Base-by-base conservation (phyloP, 2,329 filamentous ascomycete genomes). In the Nemania sp. region DNA sequence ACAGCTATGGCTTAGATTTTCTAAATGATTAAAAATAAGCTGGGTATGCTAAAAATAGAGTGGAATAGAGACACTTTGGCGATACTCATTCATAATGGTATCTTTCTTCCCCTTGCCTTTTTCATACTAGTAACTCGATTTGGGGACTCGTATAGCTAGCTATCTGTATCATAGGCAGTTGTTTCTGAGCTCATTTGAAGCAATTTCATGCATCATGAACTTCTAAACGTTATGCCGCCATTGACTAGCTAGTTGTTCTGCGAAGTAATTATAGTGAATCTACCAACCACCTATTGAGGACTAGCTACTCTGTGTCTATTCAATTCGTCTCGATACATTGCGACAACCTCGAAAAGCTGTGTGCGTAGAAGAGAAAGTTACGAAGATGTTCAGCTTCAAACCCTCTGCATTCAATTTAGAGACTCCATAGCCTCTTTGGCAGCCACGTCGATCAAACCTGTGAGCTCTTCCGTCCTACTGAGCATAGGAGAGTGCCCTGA, bases 401-500 rank as follows among this genome's bases (percentile, higher is more conserved):
- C 38, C 11, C 11, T 43, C 38, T 3, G 38, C 18, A 43, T 43
- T n/a, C 18, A 43, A 13, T n/a, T 43, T 43, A 43, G 5, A 43
- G 5, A 49, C 45, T 24, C n/a, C 22, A 26, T 49, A 13, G 45
- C 45, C 22, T 24, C 22, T 18, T 49, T 26, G 45, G 22, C 22
- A 26, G 45, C 45, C 8, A 26, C n/a, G 45, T 49, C 45, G 24
- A 49, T 49, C n/a, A 49, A 20, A 24, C 45, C 45, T 7, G 20
- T 20, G 13, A 49, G 45, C 45, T 49, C 45, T 24, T 49, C 45
- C n/a, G 45, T 49, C 20, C 22, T 49, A 7, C 45, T 49, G n/a
- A 49, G 45, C 45, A 49, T 49, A 49, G 45, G 45, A 26, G 45
- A 49, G 10, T 49, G 45, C 20, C 45, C 45, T 26, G 45, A 49